Evolutionary conservation across 2,329 filamentous ascomycete species (phyloP).

Genomic region (Aphanoascus verrucosus): DNA sequence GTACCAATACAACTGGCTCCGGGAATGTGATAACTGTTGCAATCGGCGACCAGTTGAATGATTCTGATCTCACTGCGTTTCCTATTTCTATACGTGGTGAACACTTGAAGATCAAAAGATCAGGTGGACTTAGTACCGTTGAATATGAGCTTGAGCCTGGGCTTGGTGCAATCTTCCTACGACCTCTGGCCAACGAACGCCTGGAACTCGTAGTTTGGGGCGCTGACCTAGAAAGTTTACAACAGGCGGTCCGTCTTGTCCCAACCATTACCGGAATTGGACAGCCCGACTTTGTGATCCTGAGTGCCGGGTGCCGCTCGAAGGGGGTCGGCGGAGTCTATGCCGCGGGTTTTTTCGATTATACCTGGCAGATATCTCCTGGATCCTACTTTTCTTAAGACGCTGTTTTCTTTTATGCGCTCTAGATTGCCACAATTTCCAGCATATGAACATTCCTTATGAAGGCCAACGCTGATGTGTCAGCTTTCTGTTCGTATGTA

Average conservation of each 20-base stretch:
- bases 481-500: too few species aligned
- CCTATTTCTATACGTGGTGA: conserved; percentile 22
- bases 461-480: too few species aligned
- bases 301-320: conserved; percentile 39
- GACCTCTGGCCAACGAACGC: conserved; percentile 38
- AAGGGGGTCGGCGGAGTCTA: conserved; percentile 43
- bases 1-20: background rate
- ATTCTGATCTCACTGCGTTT: conserved; percentile 17
- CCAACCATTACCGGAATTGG: conserved; percentile 48
- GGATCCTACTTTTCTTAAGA: conserved; percentile 35
- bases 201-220: conserved; percentile 50
- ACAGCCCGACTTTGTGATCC: conserved; percentile 48
- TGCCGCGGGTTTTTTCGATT: conserved; percentile 48
- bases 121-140: conserved; percentile 16
- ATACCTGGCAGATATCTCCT: conserved; percentile 42
- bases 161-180: conserved; percentile 43
- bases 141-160: conserved; percentile 26
- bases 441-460: background rate
- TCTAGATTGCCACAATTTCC: background rate
- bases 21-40: conserved; percentile 40
- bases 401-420: background rate
- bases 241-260: conserved; percentile 43
- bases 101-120: conserved; percentile 13
- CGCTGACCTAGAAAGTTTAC: conserved; percentile 37
- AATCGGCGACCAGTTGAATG: conserved; percentile 19